A percentile compares a stretch with the other conserved stretches of the same genome.
Conservation (phyloP, 495 filamentous ascomycete genomes). For the Peziza echinospora region DNA sequence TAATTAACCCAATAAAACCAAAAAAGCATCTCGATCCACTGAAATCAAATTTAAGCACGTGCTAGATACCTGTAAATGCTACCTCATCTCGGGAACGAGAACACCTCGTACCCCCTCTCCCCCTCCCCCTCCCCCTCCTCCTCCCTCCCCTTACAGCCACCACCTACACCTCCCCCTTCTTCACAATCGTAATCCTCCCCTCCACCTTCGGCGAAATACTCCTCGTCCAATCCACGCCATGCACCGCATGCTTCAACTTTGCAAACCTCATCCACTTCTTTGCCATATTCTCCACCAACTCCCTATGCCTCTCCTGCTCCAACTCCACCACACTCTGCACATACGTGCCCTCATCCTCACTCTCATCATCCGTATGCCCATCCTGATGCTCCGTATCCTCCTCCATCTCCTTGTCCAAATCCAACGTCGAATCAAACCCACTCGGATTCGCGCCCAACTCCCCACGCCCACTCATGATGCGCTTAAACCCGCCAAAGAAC, state of each 20-base stretch:
- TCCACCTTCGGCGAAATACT: slow-evolving; percentile 56
- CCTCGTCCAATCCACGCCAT: slow-evolving; percentile 53
- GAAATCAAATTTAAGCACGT: no score
- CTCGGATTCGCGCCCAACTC: slow-evolving; percentile 33
- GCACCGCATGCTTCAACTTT: slow-evolving; percentile 35
- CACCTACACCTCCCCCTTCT: no score
- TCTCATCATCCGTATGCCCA: slow-evolving; percentile 12
- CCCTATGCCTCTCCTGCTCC: slow-evolving; percentile 19
- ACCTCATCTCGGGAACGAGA: no score
- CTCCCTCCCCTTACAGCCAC: no score
- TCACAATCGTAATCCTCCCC: slow-evolving; percentile 35
- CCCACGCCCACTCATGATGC: slow-evolving; percentile 37
- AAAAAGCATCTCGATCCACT: no score
- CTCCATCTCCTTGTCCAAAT: slow-evolving; percentile 22
- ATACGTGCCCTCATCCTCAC: slow-evolving; percentile 19
- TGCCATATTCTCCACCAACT: slow-evolving; percentile 37
- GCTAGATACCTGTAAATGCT: no score
- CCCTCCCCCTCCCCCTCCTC: no score
- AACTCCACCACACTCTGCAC: slow-evolving; percentile 18
- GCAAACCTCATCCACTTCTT: slow-evolving; percentile 55
- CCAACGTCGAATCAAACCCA: no score
- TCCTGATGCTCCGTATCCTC: slow-evolving; percentile 19
- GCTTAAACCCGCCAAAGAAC: slow-evolving; percentile 4
- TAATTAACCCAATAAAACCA: no score
- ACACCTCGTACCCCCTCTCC: no score